Evolutionary conservation across 176 grass and related monocot genomes (phyloP).

Genomic region (Phyllostachys edulis): DNA sequence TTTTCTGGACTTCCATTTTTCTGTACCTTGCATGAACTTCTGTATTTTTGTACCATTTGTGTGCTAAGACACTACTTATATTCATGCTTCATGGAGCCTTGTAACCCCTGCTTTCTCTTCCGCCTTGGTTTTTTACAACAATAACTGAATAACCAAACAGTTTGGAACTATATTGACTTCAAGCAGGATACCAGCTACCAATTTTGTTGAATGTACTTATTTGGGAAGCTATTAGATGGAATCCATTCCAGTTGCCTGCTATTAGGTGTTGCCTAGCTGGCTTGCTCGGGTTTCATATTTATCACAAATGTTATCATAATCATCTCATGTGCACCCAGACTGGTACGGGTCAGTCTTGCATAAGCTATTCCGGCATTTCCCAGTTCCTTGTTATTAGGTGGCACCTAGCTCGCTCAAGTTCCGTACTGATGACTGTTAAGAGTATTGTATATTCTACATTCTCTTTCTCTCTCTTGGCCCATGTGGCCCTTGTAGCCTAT

Average conservation of each 20-base stretch:
- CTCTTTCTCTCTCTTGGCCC: no score
- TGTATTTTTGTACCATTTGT: not conserved
- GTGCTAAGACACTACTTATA: not conserved
- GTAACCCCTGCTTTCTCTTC: not conserved
- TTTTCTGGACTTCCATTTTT: conserved; percentile 8
- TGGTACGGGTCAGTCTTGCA: conserved; percentile 2
- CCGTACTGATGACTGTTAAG: not conserved
- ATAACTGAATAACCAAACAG: not conserved
- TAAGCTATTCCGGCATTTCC: not conserved
- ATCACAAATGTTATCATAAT: not conserved
- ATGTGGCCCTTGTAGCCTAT: no score
- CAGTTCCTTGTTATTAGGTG: not conserved
- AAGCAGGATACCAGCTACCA: not conserved
- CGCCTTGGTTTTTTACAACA: not conserved
- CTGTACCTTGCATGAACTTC: not conserved
- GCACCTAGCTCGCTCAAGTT: not conserved
- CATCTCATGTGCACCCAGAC: not conserved
- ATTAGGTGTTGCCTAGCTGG: not conserved
- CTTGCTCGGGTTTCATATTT: not conserved
- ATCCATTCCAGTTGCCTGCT: not conserved
- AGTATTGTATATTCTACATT: no score
- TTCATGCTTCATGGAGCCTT: not conserved
- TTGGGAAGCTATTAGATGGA: not conserved
- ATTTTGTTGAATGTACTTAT: not conserved
- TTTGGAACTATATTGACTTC: not conserved